Evolutionary conservation across 768 basidiomycete genomes (phyloP).

Genomic region (Phaffia australis): DNA sequence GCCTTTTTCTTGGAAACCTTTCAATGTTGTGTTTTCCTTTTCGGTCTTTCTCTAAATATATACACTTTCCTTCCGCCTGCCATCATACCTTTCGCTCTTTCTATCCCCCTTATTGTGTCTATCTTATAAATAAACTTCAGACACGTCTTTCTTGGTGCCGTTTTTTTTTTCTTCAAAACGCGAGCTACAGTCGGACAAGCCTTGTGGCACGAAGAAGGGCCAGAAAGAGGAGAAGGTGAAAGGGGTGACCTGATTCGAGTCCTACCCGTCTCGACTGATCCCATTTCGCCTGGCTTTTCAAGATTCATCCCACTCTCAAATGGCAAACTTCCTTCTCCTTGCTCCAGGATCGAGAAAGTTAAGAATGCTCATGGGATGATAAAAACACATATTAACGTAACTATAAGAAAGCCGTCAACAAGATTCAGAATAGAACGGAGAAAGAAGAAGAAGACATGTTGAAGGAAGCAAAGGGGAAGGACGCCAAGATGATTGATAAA

Average conservation of each 20-base stretch:
- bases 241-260: not conserved
- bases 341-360: too few relatives aligned
- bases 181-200: conserved; percentile 2
- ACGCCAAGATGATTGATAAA: not conserved
- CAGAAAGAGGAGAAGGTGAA: conserved; percentile 11
- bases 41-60: not conserved
- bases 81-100: not conserved
- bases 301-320: too few relatives aligned
- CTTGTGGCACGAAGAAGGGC: too few relatives aligned
- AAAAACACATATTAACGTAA: conserved; percentile 1
- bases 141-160: not conserved
- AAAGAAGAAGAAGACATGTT: not conserved
- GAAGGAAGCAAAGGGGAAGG: not conserved
- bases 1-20: not conserved
- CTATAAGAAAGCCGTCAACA: not conserved
- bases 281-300: too few relatives aligned
- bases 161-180: not conserved
- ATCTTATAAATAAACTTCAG: not conserved
- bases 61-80: too few relatives aligned
- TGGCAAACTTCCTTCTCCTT: too few relatives aligned
- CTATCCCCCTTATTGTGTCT: not conserved
- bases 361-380: not conserved
- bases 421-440: not conserved
- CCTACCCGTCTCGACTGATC: not conserved
- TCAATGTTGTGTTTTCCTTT: not conserved